Conservation (phyloP, 495 filamentous ascomycete genomes). For the Oidiodendron maius region DNA sequence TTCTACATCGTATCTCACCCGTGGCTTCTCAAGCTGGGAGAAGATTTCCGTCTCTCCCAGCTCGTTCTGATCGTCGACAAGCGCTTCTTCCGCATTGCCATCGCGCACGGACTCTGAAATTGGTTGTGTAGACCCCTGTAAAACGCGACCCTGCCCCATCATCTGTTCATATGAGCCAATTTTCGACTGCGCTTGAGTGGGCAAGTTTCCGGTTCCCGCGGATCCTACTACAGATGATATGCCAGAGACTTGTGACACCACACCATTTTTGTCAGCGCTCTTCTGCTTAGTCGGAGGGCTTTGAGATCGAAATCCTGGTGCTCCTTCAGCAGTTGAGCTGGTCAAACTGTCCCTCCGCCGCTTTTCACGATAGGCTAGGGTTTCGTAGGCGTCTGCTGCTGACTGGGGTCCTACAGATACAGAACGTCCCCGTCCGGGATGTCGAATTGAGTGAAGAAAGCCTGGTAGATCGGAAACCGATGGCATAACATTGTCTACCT, state of each 20-base stretch:
- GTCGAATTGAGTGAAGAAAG: conserved; percentile 70
- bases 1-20: conserved; percentile 94
- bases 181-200: conserved; percentile 24
- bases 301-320: conserved; percentile 2
- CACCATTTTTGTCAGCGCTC: conserved; percentile 14
- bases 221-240: conserved; percentile 12
- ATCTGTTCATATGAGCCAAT: conserved; percentile 61
- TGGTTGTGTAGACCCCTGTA: conserved; percentile 32
- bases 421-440: conserved; percentile 69
- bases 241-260: conserved; percentile 17
- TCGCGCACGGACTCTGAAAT: conserved; percentile 24
- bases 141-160: conserved; percentile 56
- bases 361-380: conserved; percentile 84
- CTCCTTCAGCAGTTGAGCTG: not conserved
- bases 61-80: conserved; percentile 39
- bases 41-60: conserved; percentile 76
- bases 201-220: conserved; percentile 7
- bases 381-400: conserved; percentile 92
- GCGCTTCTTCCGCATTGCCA: conserved; percentile 22
- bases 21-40: conserved; percentile 72
- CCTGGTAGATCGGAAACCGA: conserved; percentile 76
- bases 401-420: conserved; percentile 93
- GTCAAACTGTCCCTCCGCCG: conserved; percentile 60
- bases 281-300: not conserved
- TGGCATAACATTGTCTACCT: conserved; percentile 83